phyloP scores from a whole-genome alignment of 345 rosid genomes.

The Conringia planisiliqua region DNA sequence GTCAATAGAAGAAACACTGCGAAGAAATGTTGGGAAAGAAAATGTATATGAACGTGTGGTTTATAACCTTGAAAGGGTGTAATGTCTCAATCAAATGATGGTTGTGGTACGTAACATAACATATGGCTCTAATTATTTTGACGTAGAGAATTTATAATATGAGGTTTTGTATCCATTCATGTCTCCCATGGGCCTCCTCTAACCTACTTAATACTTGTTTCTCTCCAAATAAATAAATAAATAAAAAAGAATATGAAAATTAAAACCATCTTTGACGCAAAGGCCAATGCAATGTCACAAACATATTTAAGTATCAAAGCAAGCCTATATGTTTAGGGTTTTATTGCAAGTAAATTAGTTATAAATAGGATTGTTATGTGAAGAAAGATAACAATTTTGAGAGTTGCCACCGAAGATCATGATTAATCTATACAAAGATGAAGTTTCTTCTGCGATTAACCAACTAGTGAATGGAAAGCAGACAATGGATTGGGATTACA shows the following conservation, averaged over 20 bases:
- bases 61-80: not conserved
- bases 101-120: slow-evolving; percentile 13
- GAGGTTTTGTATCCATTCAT: slow-evolving; percentile 22
- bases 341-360: too few relatives aligned
- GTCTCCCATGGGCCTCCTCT: slow-evolving; percentile 26
- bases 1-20: not conserved
- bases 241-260: not conserved
- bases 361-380: too few relatives aligned
- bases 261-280: not conserved
- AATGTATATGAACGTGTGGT: slow-evolving; percentile 18
- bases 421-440: too few relatives aligned
- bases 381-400: not conserved
- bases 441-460: too few relatives aligned
- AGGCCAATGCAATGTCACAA: not conserved
- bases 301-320: not conserved
- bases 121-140: slow-evolving; percentile 29
- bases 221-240: not conserved
- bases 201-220: slow-evolving; percentile 12
- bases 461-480: too few relatives aligned
- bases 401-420: too few relatives aligned
- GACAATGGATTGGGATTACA: too few relatives aligned
- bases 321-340: too few relatives aligned
- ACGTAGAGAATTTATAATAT: slow-evolving; percentile 16
- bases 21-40: not conserved
- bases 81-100: slow-evolving; percentile 20